Evolutionary conservation across 129 eudicot genomes (phyloP).

Genomic region (Lonicera japonica): DNA sequence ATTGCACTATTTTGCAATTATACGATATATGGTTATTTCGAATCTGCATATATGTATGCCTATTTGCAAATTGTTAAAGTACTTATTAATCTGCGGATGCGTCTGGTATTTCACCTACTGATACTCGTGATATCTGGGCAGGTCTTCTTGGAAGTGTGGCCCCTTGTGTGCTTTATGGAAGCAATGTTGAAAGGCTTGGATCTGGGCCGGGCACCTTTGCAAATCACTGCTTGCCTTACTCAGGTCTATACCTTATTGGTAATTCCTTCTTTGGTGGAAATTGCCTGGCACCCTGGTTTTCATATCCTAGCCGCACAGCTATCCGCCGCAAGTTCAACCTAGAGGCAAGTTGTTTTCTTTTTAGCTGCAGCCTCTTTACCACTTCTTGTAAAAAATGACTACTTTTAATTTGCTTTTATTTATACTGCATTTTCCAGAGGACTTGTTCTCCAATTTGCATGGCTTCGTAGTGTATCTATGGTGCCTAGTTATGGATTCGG

Average conservation of each 20-base stretch:
- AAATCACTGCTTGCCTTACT: constrained; percentile 81
- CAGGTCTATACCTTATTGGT: constrained; percentile 72
- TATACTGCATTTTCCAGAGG: not conserved
- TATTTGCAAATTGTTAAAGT: too few species aligned
- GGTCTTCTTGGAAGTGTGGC: constrained; percentile 92
- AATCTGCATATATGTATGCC: too few species aligned
- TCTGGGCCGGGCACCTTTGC: constrained; percentile 76
- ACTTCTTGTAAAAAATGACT: not conserved
- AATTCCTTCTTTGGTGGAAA: constrained; percentile 69
- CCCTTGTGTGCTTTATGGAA: constrained; percentile 92
- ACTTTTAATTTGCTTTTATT: too few species aligned
- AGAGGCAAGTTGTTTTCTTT: constrained; percentile 45
- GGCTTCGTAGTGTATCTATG: too few species aligned
- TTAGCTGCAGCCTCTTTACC: not conserved
- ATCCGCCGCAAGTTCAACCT: constrained; percentile 86
- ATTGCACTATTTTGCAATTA: too few species aligned
- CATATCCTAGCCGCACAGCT: constrained; percentile 75
- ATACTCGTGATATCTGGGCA: constrained; percentile 18
- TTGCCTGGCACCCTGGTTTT: constrained; percentile 84
- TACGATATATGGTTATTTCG: too few species aligned
- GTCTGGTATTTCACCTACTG: not conserved
- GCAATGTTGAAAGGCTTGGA: constrained; percentile 85
- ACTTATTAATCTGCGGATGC: not conserved
- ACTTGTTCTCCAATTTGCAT: too few species aligned
- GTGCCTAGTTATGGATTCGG: too few species aligned